Evolutionary conservation across 169 alveolate species (phyloP), one percentile per base, ranked within the genome.

Genomic region (Amoebophrya sp.): DNA sequence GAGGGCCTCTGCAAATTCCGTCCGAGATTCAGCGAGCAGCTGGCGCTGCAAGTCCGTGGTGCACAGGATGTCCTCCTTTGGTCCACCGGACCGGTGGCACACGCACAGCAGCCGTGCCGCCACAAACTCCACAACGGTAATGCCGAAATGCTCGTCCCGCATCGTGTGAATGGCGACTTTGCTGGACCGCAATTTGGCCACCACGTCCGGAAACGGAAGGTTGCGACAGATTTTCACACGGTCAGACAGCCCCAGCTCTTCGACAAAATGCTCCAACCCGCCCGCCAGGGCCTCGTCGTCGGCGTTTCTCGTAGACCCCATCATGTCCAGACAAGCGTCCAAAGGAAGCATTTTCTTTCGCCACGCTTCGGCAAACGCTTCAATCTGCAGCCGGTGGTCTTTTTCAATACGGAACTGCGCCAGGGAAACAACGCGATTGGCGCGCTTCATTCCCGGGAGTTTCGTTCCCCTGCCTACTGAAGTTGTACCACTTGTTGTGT

Each of bases 41-140:
- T 18, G 29, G 7, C 18, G 7, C 66, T 47, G 66, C 66, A 47
- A 18, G 66, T 47, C 66, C 7, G 66, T 47, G 33, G 77, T 39
- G 41, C 83, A 25, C 41, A 97, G 93, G 77, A 97, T 97, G 94
- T 97, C 99, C 47, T 92, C 92, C 66, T 93, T 94, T 10, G 99
- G 98, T 40, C 99, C 99, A 18, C 98, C 99, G 14, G 98, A 96
- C 83, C 96, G 95, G 95, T 97, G 98, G 25, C 98, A 97, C 39
- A 97, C 94, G 2, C 96, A 94, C 33, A 97, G 93, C 23, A 96
- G 92, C 12, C 99, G 98, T 25, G 97, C 96, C 10, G 98, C 97
- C 95, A 96, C 94, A 95, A 97, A 95, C 95, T 97, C 99, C n/a
- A 97, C 97, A 0, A 97, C 95, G 7, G 97, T 93, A 77, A 97